phyloP scores from a whole-genome alignment of 164 flowering plant genomes.

The Litsea cubeba region DNA sequence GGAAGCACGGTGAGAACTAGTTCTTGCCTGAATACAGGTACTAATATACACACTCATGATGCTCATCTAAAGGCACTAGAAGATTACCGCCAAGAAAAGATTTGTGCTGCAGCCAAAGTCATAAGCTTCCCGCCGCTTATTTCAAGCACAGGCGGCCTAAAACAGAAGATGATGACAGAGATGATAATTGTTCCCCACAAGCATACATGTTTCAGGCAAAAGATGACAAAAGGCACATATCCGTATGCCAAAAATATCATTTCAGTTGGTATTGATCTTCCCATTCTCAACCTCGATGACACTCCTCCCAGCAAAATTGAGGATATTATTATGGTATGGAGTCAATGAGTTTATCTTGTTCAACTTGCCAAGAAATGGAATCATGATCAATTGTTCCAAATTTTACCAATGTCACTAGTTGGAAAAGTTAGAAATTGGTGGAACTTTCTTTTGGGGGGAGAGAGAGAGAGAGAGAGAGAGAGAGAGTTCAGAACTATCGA shows the following conservation, averaged over 20 bases:
- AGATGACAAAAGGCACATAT: no score
- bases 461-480: no score
- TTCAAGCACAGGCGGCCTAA: not conserved
- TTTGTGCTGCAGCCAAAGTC: not conserved
- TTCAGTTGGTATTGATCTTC: not conserved
- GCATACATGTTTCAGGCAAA: not conserved
- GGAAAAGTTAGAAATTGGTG: not conserved
- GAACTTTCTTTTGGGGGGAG: not conserved
- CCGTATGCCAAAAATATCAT: not conserved
- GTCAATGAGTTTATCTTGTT: not conserved
- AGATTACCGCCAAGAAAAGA: not conserved
- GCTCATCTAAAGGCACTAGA: no score
- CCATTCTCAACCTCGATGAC: not conserved
- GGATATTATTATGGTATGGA: not conserved
- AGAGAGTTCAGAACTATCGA: no score
- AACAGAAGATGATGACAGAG: not conserved
- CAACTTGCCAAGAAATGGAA: not conserved
- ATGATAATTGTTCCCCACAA: not conserved
- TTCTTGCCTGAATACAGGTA: no score
- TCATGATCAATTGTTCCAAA: not conserved
- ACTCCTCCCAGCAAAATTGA: not conserved
- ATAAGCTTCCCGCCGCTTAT: not conserved
- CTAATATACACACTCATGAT: no score
- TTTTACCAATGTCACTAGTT: not conserved
- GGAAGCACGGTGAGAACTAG: no score